Base-by-base conservation (phyloP, 495 filamentous ascomycete species). In the Cercophora scortea region DNA sequence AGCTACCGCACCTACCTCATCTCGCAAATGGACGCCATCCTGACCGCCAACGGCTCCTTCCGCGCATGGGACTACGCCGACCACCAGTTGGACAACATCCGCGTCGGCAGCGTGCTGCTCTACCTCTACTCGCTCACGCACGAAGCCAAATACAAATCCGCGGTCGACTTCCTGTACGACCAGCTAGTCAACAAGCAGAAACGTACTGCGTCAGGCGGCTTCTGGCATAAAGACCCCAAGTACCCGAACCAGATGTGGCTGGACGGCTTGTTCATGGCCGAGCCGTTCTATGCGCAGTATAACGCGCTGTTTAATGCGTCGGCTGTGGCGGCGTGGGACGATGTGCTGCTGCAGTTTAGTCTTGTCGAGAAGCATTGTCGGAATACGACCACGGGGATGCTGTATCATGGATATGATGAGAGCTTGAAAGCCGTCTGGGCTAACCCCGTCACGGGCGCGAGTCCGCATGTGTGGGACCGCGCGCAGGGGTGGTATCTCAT, bases 401-500 rank as follows among this genome's bases (percentile, higher is more conserved):
- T 85, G 6, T 69, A 72, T 32, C 80, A 85, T 53, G 81, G 81
- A 9, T 84, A 83, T 52, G 81, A 83, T 46, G 76, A 74, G 32
- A 70, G 69, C 12, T 71, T 68, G 46, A 70, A 54, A 9, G 77
- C 80, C 8, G 66, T 72, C 0, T 85, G 81, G 81, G 80, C 80
- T 6, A 69, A 80, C 49, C 67, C 73, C 0, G 50, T 69, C 3
- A 83, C 79, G 7, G 80, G 81, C 34, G 78, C 74, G 2, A 70
- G 72, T 19, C 79, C 77, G 6, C 61, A 76, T 11, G 78, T 80
- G 18, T 85, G 81, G 81, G 67, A 71, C 49, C 71, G 81, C 13
- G 73, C 80, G 0, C 62, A 81, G 15, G 81, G 80, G 0, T 84
- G 80, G 81, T 84, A 82, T 51, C 60, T 78, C 32, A 78, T 83